Evolutionary conservation across 768 basidiomycete species (phyloP).

Genomic region (Boletus reticulatus): DNA sequence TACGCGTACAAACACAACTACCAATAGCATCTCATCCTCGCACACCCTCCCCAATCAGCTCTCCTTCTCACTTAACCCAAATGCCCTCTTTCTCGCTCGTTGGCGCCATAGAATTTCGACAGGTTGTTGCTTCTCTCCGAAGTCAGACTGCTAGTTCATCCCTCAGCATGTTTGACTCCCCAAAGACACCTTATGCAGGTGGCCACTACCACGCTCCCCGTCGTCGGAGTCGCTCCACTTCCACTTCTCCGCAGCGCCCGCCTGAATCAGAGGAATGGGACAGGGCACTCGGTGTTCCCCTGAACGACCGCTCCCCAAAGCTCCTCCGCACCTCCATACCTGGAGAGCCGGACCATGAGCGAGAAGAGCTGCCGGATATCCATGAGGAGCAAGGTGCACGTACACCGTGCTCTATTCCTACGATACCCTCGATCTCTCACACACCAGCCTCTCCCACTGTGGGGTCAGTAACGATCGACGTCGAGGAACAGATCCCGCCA

Average conservation of each 20-base stretch:
- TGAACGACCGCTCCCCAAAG: slow-evolving; percentile 48
- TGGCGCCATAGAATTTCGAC: slow-evolving; percentile 93
- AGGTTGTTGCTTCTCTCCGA: slow-evolving; percentile 80
- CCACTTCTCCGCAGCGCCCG: slow-evolving; percentile 29
- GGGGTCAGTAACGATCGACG: slow-evolving; percentile 41
- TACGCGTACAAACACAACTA: slow-evolving; percentile 37
- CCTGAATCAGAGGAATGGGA: slow-evolving; percentile 50
- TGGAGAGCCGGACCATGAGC: slow-evolving; percentile 14
- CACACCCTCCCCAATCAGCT: slow-evolving; percentile 48
- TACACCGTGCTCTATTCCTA: slow-evolving; percentile 25
- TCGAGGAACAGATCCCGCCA: slow-evolving; percentile 41
- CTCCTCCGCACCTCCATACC: slow-evolving; percentile 31
- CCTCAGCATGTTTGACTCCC: slow-evolving; percentile 63
- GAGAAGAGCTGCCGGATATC: neutral
- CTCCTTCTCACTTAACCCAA: slow-evolving; percentile 40
- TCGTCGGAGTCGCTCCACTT: slow-evolving; percentile 27
- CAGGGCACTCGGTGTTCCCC: slow-evolving; percentile 44
- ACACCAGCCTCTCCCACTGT: slow-evolving; percentile 49
- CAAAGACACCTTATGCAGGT: slow-evolving; percentile 67
- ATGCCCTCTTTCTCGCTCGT: slow-evolving; percentile 89
- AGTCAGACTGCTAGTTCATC: slow-evolving; percentile 60
- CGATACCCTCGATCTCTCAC: slow-evolving; percentile 55
- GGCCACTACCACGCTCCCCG: slow-evolving; percentile 63
- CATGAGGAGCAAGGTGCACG: slow-evolving; percentile 13
- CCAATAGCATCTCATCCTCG: slow-evolving; percentile 41